Evolutionary conservation across 176 grass and related monocot genomes (phyloP), one percentile per base, ranked within the genome.

Genomic region (Lolium perenne): DNA sequence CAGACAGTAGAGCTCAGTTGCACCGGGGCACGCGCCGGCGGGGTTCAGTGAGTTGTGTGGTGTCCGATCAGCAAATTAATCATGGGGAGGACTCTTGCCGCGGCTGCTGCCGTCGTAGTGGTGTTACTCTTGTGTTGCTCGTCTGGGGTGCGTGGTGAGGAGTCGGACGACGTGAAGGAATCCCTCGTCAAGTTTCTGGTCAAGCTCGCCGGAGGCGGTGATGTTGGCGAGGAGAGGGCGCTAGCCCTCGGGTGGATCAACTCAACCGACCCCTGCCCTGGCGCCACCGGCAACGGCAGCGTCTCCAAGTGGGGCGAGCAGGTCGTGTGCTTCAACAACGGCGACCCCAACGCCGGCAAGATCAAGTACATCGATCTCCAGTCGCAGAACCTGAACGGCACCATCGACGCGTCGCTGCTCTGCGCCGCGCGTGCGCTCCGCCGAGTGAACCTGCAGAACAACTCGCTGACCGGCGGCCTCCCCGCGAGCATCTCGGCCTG

Each of bases 141-240:
- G 0, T 22, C 17, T 0, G 13, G 2, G 3, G 80, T n/a, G 10
- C 79, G 32, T 2, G 18, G 86, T 0, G 20, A 53, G 2, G 70
- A 91, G 0, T 21, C 10, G 4, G 4, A 20, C 0, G 29, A 18
- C 1, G 92, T 87, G 56, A 60, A 3, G 50, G 1, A 1, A 7
- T 85, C 92, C 17, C 87, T 94, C 13, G 2, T 89, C 77, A 11
- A 5, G 1, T 89, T 94, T 75, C 66, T 94, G 11, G 2, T 0
- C 40, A 23, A 3, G 58, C 89, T 94, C 21, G 78, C 92, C 50
- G 77, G 78, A 13, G 43, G 80, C 1, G 50, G 25, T 47, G 35
- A 68, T 32, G 38, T 0, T 2, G 48, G 15, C 73, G 8, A 76
- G 12, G 10, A 26, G 60, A 16, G 1, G 16, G 80, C 29, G 46